Conservation (phyloP, 805 yeast genomes). For the Wickerhamiella alocasiicola region DNA sequence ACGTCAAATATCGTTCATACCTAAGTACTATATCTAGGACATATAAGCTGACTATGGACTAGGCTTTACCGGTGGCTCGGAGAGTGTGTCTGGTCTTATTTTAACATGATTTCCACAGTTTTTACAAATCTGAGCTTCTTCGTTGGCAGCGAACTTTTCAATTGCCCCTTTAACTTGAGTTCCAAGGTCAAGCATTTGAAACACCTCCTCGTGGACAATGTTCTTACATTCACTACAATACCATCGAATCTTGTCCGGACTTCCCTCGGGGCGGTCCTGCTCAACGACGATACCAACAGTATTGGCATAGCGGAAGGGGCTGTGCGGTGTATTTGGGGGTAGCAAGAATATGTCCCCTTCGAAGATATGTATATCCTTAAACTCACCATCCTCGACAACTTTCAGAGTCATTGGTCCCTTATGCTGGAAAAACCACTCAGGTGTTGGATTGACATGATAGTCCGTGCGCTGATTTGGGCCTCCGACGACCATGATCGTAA, state of each 20-base stretch:
- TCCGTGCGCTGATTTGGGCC: conserved; percentile 93
- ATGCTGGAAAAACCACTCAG: conserved; percentile 83
- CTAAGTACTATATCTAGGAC: no score
- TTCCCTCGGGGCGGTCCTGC: conserved; percentile 71
- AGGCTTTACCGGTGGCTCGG: conserved; percentile 18
- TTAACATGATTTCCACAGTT: conserved; percentile 50
- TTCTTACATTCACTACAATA: conserved; percentile 62
- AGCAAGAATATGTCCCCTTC: conserved; percentile 85
- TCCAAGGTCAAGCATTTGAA: conserved; percentile 72
- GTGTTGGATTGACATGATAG: conserved; percentile 86
- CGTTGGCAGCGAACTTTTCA: conserved; percentile 49
- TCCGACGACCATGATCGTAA: conserved; percentile 90
- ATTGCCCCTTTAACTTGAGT: conserved; percentile 84
- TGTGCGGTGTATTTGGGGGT: conserved; percentile 79
- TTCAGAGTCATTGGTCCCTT: conserved; percentile 76
- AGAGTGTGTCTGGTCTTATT: conserved; percentile 18
- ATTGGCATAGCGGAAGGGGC: conserved; percentile 73
- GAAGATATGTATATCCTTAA: conserved; percentile 57
- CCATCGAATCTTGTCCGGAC: conserved; percentile 72
- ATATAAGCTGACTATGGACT: no score
- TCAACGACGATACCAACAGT: conserved; percentile 87
- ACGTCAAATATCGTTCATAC: no score
- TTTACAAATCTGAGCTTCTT: conserved; percentile 55
- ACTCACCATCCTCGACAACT: conserved; percentile 69
- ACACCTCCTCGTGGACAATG: conserved; percentile 53